A percentile compares a stretch with the other conserved stretches of the same genome.
These are phyloP conservation scores for Fusarium musae DNA, from an alignment of 2,329 filamentous ascomycete species.

Conservation along the genomic window DNA sequence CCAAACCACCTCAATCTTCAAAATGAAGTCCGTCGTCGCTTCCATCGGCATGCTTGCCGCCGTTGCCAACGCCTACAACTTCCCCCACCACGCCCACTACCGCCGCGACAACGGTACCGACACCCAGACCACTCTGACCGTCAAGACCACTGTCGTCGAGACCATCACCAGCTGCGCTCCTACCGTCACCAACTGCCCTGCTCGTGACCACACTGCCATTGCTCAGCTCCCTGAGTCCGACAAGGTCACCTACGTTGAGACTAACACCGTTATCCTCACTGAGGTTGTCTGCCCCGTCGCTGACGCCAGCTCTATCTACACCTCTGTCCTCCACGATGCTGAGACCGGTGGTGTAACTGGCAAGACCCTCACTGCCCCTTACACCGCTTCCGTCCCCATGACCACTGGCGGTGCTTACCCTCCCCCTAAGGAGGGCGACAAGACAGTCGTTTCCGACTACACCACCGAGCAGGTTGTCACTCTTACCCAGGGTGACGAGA, in stretches of 20 bases:
- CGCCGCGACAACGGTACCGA: conserved; percentile 46
- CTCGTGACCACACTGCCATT: conserved; percentile 47
- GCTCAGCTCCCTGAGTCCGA: conserved; percentile 51
- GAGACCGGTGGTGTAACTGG: conserved; percentile 52
- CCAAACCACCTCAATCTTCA: conserved; percentile 40
- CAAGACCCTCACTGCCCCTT: conserved; percentile 42
- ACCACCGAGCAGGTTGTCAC: conserved; percentile 50
- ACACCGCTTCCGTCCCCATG: conserved; percentile 36
- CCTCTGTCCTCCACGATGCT: conserved; percentile 52
- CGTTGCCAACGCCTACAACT: conserved; percentile 54
- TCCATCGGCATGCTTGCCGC: conserved; percentile 58
- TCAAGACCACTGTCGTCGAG: conserved; percentile 65
- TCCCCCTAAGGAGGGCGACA: conserved; percentile 25
- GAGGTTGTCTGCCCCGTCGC: conserved; percentile 59
- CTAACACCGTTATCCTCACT: conserved; percentile 54
- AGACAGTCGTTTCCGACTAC: conserved; percentile 44
- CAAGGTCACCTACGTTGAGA: conserved; percentile 50
- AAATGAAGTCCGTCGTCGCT: conserved; percentile 61
- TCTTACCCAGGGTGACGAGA: conserved; percentile 49
- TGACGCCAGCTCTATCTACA: conserved; percentile 54
- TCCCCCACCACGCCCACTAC: conserved; percentile 50
- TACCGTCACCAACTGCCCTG: conserved; percentile 67
- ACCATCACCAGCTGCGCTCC: conserved; percentile 69
- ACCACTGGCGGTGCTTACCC: conserved; percentile 52
- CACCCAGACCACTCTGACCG: conserved; percentile 55